Evolutionary conservation across 352 stramenopile species (phyloP), one percentile per base, ranked within the genome.

Genomic region (Phytophthora pisi): DNA sequence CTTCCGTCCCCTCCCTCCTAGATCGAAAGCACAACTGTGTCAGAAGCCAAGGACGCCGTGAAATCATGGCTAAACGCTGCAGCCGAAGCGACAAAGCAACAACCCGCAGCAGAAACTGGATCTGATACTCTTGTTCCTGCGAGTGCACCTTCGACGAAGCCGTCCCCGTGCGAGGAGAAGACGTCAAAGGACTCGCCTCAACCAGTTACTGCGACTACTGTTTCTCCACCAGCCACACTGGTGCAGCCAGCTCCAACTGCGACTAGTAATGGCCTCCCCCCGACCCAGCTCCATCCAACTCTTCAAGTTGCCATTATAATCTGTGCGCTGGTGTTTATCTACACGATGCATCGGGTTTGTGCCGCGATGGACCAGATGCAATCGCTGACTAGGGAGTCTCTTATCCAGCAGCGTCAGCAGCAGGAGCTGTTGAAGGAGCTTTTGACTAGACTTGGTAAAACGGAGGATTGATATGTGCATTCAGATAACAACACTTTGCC

Each of bases 1-100:
- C 9, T 11, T 11, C 8, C 31, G 11, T 5, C 34, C 34, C 10
- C 5, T 10, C 10, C 10, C 34, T 15, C 13, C 10, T 40, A 95
- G 81, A 96, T 96, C 68, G 88, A 96, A 52, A 81, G 79, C 24
- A 85, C 88, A n/a, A 83, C 84, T 8, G 75, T 91, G 23, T 84
- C 86, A 0, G 88, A 96, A 66, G 74, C 78, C 0, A 89, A 90
- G 47, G 87, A 95, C 13, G 72, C 57, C 13, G 63, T 78, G 11
- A 80, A 81, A 74, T 47, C 66, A 16, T 87, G 86, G 65, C 46
- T 92, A 5, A 63, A 51, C 43, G 78, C 87, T 60, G 87, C 87
- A 31, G 61, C 82, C 20, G 64, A 65, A 49, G 51, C 69, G 31
- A 62, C 59, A 24, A 71, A 74, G 30, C 28, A 61, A 13, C 16